These are phyloP conservation scores for Plantago ovata DNA, from an alignment of 257 asterid species.

Conservation along the genomic window DNA sequence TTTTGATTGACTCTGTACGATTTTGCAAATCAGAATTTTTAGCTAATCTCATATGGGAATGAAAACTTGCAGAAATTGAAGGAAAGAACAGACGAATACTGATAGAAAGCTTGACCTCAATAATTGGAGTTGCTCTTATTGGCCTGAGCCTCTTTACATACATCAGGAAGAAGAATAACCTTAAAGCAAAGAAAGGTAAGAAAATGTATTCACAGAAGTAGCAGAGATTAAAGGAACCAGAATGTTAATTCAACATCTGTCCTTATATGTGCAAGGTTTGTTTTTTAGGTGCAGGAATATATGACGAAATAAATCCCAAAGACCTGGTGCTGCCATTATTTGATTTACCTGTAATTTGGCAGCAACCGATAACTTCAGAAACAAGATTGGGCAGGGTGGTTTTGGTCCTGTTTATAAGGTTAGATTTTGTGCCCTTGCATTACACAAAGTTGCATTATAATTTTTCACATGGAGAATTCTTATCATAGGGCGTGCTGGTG, in stretches of 20 bases:
- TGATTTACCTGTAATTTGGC: neutral
- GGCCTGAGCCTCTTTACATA: conserved; percentile 14
- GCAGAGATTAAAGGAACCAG: neutral
- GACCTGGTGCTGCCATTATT: conserved; percentile 15
- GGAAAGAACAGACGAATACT: conserved; percentile 8
- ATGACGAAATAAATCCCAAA: conserved; percentile 2
- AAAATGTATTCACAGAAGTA: neutral
- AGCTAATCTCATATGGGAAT: neutral
- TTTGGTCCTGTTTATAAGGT: conserved; percentile 22
- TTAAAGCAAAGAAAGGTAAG: neutral
- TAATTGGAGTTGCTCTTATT: conserved; percentile 11
- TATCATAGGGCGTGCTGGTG: conserved; percentile 1
- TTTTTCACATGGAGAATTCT: neutral
- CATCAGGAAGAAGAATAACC: neutral
- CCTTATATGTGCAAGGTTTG: neutral
- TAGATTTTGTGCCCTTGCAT: too few relatives aligned
- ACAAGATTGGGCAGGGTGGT: conserved; percentile 21
- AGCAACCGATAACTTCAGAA: conserved; percentile 9
- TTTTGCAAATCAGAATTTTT: neutral
- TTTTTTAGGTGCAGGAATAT: neutral
- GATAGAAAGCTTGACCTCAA: conserved; percentile 2
- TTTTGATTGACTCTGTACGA: neutral
- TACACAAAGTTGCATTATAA: neutral
- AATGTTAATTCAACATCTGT: neutral
- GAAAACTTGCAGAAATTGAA: conserved; percentile 1